phyloP scores from a whole-genome alignment of 208 protist genomes.

The Angomonas ambiguus region DNA sequence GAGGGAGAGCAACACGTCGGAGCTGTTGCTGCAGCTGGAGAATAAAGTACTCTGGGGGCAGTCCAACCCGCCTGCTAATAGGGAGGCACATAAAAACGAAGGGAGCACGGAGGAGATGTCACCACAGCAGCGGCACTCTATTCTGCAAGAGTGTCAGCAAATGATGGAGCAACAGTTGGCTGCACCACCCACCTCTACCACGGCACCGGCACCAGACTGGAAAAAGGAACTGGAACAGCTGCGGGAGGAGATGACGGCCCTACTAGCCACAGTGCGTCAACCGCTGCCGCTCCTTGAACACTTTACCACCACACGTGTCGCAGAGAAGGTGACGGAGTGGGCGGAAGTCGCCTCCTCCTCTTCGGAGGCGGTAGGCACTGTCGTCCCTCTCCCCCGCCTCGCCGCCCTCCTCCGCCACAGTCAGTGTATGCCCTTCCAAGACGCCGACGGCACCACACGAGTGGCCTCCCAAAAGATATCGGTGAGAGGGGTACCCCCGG shows the following conservation, averaged over 20 bases:
- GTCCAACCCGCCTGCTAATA: background rate
- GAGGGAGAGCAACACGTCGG: slow-evolving; percentile 50
- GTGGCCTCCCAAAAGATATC: background rate
- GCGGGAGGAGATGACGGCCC: too few species aligned
- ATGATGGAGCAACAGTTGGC: background rate
- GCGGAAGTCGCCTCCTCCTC: too few species aligned
- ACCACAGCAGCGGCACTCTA: too few species aligned
- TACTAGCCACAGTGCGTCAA: too few species aligned
- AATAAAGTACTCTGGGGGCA: slow-evolving; percentile 21
- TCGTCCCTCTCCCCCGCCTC: background rate
- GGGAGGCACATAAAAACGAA: background rate
- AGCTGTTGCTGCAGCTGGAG: slow-evolving; percentile 67
- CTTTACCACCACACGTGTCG: background rate
- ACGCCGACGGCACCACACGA: background rate
- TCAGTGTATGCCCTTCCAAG: background rate
- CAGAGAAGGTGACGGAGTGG: background rate
- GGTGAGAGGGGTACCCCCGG: background rate
- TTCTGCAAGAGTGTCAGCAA: too few species aligned
- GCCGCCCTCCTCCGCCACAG: background rate
- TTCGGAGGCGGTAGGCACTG: too few species aligned
- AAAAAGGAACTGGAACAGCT: too few species aligned
- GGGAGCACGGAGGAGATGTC: too few species aligned
- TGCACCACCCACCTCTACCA: background rate
- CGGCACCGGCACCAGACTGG: background rate
- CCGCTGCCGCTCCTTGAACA: background rate